These are phyloP conservation scores for Aureobasidium sp. DNA, from an alignment of 2,329 filamentous ascomycete species.

Conservation along the genomic window DNA sequence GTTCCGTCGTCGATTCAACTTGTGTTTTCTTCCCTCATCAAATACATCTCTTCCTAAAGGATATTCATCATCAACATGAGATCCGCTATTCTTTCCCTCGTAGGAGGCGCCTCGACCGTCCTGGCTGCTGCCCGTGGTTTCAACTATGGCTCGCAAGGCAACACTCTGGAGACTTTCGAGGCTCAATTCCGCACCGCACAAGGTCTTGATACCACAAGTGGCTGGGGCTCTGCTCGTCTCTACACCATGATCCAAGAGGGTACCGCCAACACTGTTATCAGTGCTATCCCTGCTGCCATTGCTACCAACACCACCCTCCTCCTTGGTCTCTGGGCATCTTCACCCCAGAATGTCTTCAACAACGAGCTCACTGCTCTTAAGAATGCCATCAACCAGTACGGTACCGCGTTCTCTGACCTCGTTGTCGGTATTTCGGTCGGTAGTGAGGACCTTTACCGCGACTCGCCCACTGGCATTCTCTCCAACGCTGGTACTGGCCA, in stretches of 20 bases:
- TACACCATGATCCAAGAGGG: constrained; percentile 64
- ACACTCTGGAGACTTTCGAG: constrained; percentile 55
- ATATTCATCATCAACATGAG: constrained; percentile 10
- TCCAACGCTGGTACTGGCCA: constrained; percentile 54
- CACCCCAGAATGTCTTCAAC: constrained; percentile 49
- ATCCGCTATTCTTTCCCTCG: constrained; percentile 19
- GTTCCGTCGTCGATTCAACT: not conserved
- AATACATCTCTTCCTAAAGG: not conserved
- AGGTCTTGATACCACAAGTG: constrained; percentile 52
- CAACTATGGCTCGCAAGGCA: constrained; percentile 60
- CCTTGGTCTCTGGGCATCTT: constrained; percentile 76
- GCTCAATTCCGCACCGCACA: constrained; percentile 59
- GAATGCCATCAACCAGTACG: constrained; percentile 60
- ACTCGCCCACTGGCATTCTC: constrained; percentile 44
- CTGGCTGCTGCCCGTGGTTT: constrained; percentile 48
- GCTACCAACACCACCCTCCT: constrained; percentile 68
- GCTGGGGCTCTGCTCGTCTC: constrained; percentile 62
- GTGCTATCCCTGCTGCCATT: constrained; percentile 72
- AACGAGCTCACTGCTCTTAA: constrained; percentile 68
- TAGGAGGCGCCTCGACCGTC: constrained; percentile 33
- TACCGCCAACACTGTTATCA: constrained; percentile 55
- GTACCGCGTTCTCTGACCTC: constrained; percentile 52
- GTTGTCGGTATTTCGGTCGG: constrained; percentile 80
- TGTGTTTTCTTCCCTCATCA: not conserved
- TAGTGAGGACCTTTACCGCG: constrained; percentile 59